Evolutionary conservation across 495 filamentous ascomycete species (phyloP).

Genomic region (Beverwykella pulmonaria): DNA sequence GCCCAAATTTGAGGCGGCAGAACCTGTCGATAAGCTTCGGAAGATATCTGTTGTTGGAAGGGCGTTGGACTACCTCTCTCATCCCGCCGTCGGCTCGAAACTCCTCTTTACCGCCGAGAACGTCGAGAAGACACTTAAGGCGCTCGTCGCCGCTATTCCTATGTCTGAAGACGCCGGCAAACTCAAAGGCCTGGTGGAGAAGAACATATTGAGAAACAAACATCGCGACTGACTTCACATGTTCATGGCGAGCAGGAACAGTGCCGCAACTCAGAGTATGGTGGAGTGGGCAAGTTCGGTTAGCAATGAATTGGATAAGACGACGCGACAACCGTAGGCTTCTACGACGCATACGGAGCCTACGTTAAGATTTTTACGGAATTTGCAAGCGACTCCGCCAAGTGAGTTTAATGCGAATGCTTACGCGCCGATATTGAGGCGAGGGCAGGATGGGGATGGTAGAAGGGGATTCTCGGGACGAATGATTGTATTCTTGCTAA

Average conservation of each 20-base stretch:
- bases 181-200: background rate
- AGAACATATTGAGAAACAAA: background rate
- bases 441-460: too few relatives aligned
- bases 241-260: constrained; percentile 3
- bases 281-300: constrained; percentile 4
- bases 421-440: background rate
- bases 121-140: constrained; percentile 11
- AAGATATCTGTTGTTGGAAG: constrained; percentile 4
- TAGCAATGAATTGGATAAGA: background rate
- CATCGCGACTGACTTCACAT: background rate
- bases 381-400: constrained; percentile 5
- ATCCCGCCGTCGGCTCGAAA: background rate
- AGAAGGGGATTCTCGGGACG: too few relatives aligned
- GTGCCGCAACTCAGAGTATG: background rate
- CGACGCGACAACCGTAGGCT: background rate
- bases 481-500: too few relatives aligned
- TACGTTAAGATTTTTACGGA: constrained; percentile 11
- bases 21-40: background rate
- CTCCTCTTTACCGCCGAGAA: background rate
- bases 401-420: background rate
- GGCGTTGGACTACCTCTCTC: constrained; percentile 2
- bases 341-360: background rate
- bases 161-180: background rate
- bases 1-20: background rate
- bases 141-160: background rate